Base-by-base conservation (phyloP, 192 early-diverging fungal genomes). In the Geranomyces michiganensis region DNA sequence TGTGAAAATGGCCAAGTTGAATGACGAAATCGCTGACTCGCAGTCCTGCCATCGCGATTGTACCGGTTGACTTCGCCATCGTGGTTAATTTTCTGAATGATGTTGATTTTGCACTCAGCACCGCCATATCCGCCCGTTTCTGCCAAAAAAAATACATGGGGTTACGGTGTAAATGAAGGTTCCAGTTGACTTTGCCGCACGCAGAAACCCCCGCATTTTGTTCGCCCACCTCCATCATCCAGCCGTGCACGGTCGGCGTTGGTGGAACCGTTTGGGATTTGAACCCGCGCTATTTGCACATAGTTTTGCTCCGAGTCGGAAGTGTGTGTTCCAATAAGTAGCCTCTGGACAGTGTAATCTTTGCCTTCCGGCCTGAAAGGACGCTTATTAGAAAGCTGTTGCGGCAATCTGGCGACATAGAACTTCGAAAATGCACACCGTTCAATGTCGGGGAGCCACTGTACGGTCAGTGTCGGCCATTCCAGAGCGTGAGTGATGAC, bases 401-500 rank as follows among this genome's bases (percentile, higher is more conserved):
- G 19, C 51, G 7, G 51, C 51, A 3, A 17, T n/a, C n/a, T n/a
- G n/a, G n/a, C n/a, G n/a, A 17, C 19, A 24, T 8, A 24, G 4
- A 53, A 53, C n/a, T 53, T 26, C 17, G 19, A 26, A 17, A 53
- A 9, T 53, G 19, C 19, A 17, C 33, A 92, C 93, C 82, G 84
- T 77, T 96, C 93, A 27, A 96, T 88, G 70, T 96, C 94, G 2
- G 95, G 96, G 62, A 97, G 88, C 97, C 97, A 99, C 81, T 99
- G 97, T 66, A 89, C 89, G 30, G 97, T 99, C 67, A 99, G 83
- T 46, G 94, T 94, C 13, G 97, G 97, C 97, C 97, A 99, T 77
- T 97, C 94, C 17, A 99, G 82, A n/a, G 97, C 96, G 73, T 99
- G 97, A 15, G 97, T 96, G 24, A 99, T 89, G 14, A 99, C 91